Evolutionary conservation across 83 land plant genomes (phyloP).

Genomic region (Diphasiastrum complanatum): DNA sequence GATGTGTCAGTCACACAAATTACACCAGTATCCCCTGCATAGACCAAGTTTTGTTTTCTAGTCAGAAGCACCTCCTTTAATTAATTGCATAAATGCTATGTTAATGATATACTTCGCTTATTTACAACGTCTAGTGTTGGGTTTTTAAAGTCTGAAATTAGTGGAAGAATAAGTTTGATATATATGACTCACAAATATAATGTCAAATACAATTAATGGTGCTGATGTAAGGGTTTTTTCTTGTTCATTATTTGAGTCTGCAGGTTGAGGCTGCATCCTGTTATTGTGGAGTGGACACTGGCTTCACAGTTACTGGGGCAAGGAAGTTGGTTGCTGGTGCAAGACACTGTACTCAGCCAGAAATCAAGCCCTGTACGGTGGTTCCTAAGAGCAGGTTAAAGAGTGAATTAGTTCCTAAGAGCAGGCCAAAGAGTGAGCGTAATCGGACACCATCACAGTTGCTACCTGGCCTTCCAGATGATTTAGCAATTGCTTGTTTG

Average conservation of each 20-base stretch:
- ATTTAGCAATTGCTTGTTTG: conserved; percentile 94
- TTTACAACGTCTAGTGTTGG: too few species aligned
- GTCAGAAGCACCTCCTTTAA: too few species aligned
- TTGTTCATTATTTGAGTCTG: conserved; percentile 3
- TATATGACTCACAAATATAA: too few species aligned
- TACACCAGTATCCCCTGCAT: too few species aligned
- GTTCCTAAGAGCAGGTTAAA: conserved; percentile 41
- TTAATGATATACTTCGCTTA: too few species aligned
- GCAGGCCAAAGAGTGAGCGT: conserved; percentile 52
- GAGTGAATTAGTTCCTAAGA: background rate
- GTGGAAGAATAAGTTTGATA: too few species aligned
- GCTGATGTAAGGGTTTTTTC: too few species aligned
- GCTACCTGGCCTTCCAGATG: conserved; percentile 94
- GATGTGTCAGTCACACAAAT: too few species aligned
- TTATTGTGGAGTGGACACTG: conserved; percentile 74
- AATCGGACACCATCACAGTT: conserved; percentile 56
- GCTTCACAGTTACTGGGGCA: conserved; percentile 69
- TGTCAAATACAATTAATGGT: too few species aligned
- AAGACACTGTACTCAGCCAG: conserved; percentile 68
- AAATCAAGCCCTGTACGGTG: conserved; percentile 59
- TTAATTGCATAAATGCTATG: too few species aligned
- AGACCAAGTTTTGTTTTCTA: too few species aligned
- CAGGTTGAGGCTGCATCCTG: conserved; percentile 88
- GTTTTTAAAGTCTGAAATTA: too few species aligned
- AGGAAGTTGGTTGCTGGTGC: conserved; percentile 70